Base-by-base conservation (phyloP, 2,329 filamentous ascomycete genomes). In the Epichloe amarillans region DNA sequence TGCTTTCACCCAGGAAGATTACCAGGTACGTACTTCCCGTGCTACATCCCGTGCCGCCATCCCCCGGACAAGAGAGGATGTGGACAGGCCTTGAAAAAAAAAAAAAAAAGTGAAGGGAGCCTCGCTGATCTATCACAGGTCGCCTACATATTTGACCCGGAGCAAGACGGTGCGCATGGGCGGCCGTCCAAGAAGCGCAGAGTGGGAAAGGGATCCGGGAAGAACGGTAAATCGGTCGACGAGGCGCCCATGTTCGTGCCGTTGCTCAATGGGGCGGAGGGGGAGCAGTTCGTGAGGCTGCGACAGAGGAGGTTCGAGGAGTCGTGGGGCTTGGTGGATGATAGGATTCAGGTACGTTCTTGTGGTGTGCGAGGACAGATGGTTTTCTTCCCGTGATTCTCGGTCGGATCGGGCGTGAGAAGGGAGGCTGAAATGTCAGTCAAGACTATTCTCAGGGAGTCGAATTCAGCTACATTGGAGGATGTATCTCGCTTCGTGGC, bases 291-390 rank as follows among this genome's bases (percentile, higher is more conserved):
- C 50, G 71, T 76, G 21, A 62, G 63, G 7, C 65, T 80, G 48
- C 75, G 87, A 21, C 72, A 81, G 61, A 66, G 72, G 44, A 69
- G 79, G 3, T 91, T 82, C 63, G 68, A 79, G 47, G 66, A 73
- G 49, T 70, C 79, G 47, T 93, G 88, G 88, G 66, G 69, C 2
- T 67, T 72, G 39, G 77, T 87, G 57, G 77, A 88, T 54, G 63
- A 67, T 44, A 75, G 78, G 26, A 83, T 90, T 47, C 75, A 83
- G 62, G 67, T 68, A 52, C 23, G 51, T 21, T 7, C 19, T 45
- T 36, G 10, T 3, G n/a, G 11, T 35, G 12, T 43, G 5, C 12
- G 36, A n/a, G 12, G 12, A n/a, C 14, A 38, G 6, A 14, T n/a
- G 36, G 1, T 5, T 38, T 14, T 5, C 15, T 38, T 38, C 4